Conservation (phyloP, 306 rosid species). For the Quercus bicolor region DNA sequence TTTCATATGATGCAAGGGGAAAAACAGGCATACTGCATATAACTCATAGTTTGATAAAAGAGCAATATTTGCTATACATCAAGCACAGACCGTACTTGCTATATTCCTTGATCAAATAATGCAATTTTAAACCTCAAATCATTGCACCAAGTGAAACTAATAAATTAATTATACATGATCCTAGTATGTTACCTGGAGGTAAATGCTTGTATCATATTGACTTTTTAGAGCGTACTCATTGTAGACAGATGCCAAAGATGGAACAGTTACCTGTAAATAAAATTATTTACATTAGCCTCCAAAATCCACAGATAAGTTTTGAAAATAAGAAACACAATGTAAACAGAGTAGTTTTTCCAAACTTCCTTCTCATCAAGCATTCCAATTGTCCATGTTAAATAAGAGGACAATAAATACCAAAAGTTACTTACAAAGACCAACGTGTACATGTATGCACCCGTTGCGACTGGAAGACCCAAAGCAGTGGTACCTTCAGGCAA, state of each 20-base stretch:
- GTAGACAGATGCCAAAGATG: conserved; percentile 95
- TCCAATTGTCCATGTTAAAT: not conserved
- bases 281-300: conserved; percentile 20
- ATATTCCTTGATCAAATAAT: not conserved
- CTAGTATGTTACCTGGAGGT: conserved; percentile 73
- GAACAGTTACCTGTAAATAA: conserved; percentile 84
- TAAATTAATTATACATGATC: not conserved
- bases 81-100: not conserved
- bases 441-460: conserved; percentile 79
- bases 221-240: conserved; percentile 99
- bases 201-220: conserved; percentile 98
- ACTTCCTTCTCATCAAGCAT: not conserved
- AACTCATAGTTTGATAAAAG: not conserved
- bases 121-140: not conserved
- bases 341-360: not conserved
- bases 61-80: not conserved
- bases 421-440: conserved; percentile 71
- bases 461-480: conserved; percentile 70
- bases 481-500: conserved; percentile 74
- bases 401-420: conserved; percentile 4
- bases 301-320: conserved; percentile 3
- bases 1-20: not conserved
- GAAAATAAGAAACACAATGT: conserved; percentile 6
- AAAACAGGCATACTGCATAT: not conserved
- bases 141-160: not conserved